Percentiles rank a stretch among this genome's conserved stretches.
Conservation (phyloP, 2,329 filamentous ascomycete species). For the Colletotrichum kahawae region DNA sequence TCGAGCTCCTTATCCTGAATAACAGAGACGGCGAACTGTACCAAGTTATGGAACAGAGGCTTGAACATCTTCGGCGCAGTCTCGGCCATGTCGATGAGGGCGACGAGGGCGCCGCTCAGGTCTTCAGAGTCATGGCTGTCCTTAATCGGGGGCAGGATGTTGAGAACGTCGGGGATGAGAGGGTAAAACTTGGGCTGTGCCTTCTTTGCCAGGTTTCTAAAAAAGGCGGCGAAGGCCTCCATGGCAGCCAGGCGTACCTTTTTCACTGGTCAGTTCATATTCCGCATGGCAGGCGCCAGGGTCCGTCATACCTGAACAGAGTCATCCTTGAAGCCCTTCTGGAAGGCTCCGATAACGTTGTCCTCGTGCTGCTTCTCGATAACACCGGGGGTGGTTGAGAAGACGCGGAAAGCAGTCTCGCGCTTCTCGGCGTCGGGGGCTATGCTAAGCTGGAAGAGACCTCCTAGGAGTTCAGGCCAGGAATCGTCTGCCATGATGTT, state of each 20-base stretch:
- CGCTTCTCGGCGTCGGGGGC: slow-evolving; percentile 82
- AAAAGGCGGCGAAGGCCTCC: slow-evolving; percentile 96
- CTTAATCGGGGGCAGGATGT: slow-evolving; percentile 93
- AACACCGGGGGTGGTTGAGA: slow-evolving; percentile 91
- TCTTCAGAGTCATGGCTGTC: slow-evolving; percentile 89
- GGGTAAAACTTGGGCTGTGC: slow-evolving; percentile 85
- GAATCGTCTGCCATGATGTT: slow-evolving; percentile 64
- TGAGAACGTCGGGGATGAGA: slow-evolving; percentile 89
- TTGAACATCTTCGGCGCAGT: slow-evolving; percentile 98
- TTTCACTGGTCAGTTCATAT: neutral
- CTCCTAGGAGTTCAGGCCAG: slow-evolving; percentile 88
- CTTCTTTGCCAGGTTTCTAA: slow-evolving; percentile 88
- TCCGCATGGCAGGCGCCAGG: neutral
- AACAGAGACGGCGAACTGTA: slow-evolving; percentile 90
- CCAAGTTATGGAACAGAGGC: slow-evolving; percentile 87
- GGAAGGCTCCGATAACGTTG: slow-evolving; percentile 86
- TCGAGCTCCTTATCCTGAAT: slow-evolving; percentile 95
- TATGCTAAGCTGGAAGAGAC: slow-evolving; percentile 90
- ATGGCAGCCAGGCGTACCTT: slow-evolving; percentile 91
- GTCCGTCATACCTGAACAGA: slow-evolving; percentile 68
- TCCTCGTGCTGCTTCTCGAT: slow-evolving; percentile 96
- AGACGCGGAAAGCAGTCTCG: slow-evolving; percentile 93
- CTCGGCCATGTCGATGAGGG: slow-evolving; percentile 93
- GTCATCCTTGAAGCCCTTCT: slow-evolving; percentile 89
- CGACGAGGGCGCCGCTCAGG: slow-evolving; percentile 85